These are phyloP conservation scores for Thelephora ganbajun DNA, from an alignment of 768 basidiomycete species.

Conservation along the genomic window DNA sequence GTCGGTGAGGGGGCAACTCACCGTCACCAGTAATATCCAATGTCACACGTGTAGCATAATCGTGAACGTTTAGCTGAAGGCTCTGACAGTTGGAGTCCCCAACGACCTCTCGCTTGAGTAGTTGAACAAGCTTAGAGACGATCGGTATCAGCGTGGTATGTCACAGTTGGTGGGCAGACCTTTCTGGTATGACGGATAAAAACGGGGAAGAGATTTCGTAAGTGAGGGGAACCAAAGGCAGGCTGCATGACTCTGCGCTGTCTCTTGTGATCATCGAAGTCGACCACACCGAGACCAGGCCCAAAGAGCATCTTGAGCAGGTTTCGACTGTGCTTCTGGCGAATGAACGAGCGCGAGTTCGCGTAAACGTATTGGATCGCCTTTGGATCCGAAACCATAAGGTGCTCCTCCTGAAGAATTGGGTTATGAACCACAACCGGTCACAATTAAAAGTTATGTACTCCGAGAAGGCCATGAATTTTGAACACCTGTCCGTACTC, in stretches of 20 bases:
- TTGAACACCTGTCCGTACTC: conserved; percentile 36
- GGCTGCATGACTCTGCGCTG: conserved; percentile 23
- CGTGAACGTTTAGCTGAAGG: conserved; percentile 26
- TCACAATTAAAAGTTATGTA: conserved; percentile 11
- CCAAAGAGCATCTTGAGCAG: neutral
- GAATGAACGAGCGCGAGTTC: conserved; percentile 25
- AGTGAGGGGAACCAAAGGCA: conserved; percentile 28
- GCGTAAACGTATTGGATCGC: conserved; percentile 43
- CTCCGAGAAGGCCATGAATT: conserved; percentile 37
- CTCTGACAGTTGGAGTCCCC: neutral
- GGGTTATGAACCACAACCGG: neutral
- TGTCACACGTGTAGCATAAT: conserved; percentile 26
- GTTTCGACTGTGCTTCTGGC: neutral
- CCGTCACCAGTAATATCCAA: conserved; percentile 26
- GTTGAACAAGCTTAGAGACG: neutral
- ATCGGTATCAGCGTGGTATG: neutral
- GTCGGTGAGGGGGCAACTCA: conserved; percentile 5
- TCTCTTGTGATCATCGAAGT: conserved; percentile 13
- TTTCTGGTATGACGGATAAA: conserved; percentile 11
- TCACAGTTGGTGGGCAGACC: no score
- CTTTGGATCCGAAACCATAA: conserved; percentile 42
- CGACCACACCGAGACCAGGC: neutral
- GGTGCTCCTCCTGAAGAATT: conserved; percentile 30
- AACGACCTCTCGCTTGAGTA: neutral
- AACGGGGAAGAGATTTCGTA: conserved; percentile 14